These are phyloP conservation scores for Lumnitzera littorea DNA, from an alignment of 345 rosid species.

Conservation along the genomic window DNA sequence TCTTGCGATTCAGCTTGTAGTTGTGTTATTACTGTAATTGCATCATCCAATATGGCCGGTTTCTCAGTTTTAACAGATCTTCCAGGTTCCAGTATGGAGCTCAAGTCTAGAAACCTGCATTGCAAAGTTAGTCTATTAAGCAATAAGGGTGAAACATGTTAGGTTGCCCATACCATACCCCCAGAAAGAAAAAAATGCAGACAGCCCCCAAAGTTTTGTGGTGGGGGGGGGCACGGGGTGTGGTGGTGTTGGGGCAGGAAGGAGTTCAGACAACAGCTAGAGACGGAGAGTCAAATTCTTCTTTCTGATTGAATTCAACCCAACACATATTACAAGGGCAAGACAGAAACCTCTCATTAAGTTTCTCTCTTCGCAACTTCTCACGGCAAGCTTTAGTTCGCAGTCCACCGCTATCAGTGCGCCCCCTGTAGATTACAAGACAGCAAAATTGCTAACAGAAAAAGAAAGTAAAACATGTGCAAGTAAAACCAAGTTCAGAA, in stretches of 20 bases:
- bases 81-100: slow-evolving; percentile 75
- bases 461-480: background rate
- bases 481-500: no score
- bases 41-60: slow-evolving; percentile 77
- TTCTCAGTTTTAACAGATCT: slow-evolving; percentile 77
- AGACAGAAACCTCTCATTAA: slow-evolving; percentile 58
- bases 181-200: background rate
- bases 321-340: background rate
- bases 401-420: slow-evolving; percentile 21
- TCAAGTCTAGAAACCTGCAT: slow-evolving; percentile 74
- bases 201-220: no score
- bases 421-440: slow-evolving; percentile 17
- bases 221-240: no score
- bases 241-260: background rate
- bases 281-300: background rate
- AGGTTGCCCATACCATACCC: no score
- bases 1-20: slow-evolving; percentile 66
- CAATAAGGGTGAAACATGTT: no score
- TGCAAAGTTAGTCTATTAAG: background rate
- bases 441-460: background rate
- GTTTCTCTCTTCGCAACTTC: slow-evolving; percentile 76
- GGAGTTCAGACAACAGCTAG: background rate
- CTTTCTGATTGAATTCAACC: background rate
- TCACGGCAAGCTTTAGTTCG: slow-evolving; percentile 81
- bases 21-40: slow-evolving; percentile 71